phyloP scores from a whole-genome alignment of 495 filamentous ascomycete genomes.

The Aspergillus mulundensis region DNA sequence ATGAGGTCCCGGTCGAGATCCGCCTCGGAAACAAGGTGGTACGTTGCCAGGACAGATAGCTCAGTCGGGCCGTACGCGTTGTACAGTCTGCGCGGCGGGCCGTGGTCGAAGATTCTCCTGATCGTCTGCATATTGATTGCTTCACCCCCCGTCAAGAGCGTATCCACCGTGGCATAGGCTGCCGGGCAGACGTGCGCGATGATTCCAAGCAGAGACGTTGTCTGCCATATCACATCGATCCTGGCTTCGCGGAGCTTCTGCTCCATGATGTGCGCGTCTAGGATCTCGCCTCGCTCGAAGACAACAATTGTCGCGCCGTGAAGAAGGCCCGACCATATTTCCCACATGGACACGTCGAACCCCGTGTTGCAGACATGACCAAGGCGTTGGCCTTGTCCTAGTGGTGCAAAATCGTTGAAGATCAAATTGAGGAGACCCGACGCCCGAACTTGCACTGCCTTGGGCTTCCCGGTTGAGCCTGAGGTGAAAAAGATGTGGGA shows the following conservation, averaged over 20 bases:
- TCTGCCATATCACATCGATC: background rate
- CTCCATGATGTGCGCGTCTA: slow-evolving; percentile 4
- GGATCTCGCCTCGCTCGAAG: slow-evolving; percentile 9
- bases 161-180: background rate
- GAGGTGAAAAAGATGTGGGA: slow-evolving; percentile 26
- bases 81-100: slow-evolving; percentile 20
- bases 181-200: slow-evolving; percentile 17
- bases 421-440: slow-evolving; percentile 19
- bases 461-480: slow-evolving; percentile 21
- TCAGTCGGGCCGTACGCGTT: slow-evolving; percentile 36
- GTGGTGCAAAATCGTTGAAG: slow-evolving; percentile 14
- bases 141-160: slow-evolving; percentile 19
- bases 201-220: slow-evolving; percentile 12
- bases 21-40: slow-evolving; percentile 1
- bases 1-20: slow-evolving; percentile 10
- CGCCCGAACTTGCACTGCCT: slow-evolving; percentile 23
- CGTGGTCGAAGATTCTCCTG: slow-evolving; percentile 12
- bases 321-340: slow-evolving; percentile 23
- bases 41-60: slow-evolving; percentile 14
- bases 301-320: slow-evolving; percentile 18
- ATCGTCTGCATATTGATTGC: slow-evolving; percentile 17
- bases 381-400: slow-evolving; percentile 9
- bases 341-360: slow-evolving; percentile 26
- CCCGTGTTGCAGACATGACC: slow-evolving; percentile 23
- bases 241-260: background rate